These are phyloP conservation scores for Boletus hoseneyae DNA, from an alignment of 1,284 basidiomycete genomes.

Conservation along the genomic window DNA sequence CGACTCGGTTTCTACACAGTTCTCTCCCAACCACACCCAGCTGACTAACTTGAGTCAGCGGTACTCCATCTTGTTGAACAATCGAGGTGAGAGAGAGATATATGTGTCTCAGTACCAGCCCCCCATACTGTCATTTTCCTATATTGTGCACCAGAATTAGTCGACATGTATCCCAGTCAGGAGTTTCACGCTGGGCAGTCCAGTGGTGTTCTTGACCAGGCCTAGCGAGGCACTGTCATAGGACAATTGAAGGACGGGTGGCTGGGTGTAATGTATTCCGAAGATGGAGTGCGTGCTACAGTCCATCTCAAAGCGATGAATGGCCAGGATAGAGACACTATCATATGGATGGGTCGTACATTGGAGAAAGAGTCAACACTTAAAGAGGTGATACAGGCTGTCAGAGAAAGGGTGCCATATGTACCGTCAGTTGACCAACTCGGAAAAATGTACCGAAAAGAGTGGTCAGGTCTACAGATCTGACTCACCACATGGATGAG, in stretches of 20 bases:
- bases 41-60: conserved; percentile 28
- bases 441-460: neutral
- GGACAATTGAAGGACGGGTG: conserved; percentile 9
- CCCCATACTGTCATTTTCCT: conserved; percentile 18
- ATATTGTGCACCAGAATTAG: conserved; percentile 17
- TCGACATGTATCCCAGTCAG: conserved; percentile 24
- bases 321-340: conserved; percentile 7
- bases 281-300: conserved; percentile 17
- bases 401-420: neutral
- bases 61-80: conserved; percentile 34
- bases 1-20: conserved; percentile 10
- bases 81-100: conserved; percentile 30
- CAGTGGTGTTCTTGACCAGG: neutral
- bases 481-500: too few species aligned
- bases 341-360: conserved; percentile 18
- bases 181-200: neutral
- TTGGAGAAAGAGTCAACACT: conserved; percentile 24
- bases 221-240: conserved; percentile 15
- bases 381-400: conserved; percentile 21
- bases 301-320: conserved; percentile 20
- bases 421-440: neutral
- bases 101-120: conserved; percentile 32
- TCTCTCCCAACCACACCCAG: conserved; percentile 17
- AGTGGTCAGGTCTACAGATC: too few species aligned
- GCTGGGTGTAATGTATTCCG: conserved; percentile 5